Percentiles rank a stretch among this genome's conserved stretches.
Conservation (phyloP, 2,329 filamentous ascomycete genomes). For the Nemania abortiva region DNA sequence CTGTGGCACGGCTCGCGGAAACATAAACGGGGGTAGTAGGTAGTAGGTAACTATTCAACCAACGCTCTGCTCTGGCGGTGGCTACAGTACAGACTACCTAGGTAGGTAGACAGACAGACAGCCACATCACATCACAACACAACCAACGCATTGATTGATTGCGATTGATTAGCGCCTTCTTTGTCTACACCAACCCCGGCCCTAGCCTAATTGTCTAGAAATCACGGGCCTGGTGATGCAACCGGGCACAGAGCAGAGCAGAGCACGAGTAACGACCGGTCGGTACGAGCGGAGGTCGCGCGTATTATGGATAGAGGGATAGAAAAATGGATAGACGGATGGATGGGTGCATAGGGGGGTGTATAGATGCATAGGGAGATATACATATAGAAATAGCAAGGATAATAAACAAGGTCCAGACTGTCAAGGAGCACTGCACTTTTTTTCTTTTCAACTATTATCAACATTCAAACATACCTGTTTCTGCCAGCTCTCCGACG, state of each 20-base stretch:
- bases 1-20: conserved; percentile 36
- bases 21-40: conserved; percentile 18
- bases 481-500: conserved; percentile 53
- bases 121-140: conserved; percentile 9
- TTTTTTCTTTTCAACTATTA: not conserved
- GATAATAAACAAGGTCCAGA: not conserved
- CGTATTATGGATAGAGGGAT: not conserved
- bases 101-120: not conserved
- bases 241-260: conserved; percentile 1
- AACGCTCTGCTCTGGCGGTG: conserved; percentile 7
- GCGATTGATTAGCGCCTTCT: conserved; percentile 21
- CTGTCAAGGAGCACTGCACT: no score
- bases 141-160: not conserved
- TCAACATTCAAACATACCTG: conserved; percentile 46
- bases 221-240: conserved; percentile 15
- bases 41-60: conserved; percentile 21
- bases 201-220: conserved; percentile 11
- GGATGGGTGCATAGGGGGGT: not conserved
- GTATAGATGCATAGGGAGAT: not conserved
- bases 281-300: conserved; percentile 1
- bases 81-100: not conserved
- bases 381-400: conserved; percentile 7
- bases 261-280: conserved; percentile 1
- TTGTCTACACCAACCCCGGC: conserved; percentile 17
- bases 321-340: not conserved